These are phyloP conservation scores for Suzukiozyma palmioleophila DNA, from an alignment of 1,139 yeast genomes.

Conservation along the genomic window DNA sequence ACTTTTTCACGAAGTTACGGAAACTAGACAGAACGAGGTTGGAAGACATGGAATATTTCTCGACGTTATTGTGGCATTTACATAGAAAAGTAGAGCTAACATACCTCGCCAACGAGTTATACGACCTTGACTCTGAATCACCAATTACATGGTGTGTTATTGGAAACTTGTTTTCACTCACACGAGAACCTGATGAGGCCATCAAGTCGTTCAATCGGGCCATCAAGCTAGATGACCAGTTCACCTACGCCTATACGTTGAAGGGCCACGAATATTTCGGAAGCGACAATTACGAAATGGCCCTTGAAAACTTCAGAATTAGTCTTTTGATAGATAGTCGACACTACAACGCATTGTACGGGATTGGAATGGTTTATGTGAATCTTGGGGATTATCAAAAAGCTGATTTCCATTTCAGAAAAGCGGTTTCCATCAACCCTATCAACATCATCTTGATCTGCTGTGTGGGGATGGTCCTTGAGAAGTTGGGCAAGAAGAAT, in stretches of 20 bases:
- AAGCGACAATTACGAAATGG: slow-evolving; percentile 87
- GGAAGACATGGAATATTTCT: slow-evolving; percentile 86
- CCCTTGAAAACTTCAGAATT: slow-evolving; percentile 75
- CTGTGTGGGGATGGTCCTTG: slow-evolving; percentile 92
- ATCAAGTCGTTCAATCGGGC: slow-evolving; percentile 84
- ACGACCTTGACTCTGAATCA: slow-evolving; percentile 58
- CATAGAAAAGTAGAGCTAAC: slow-evolving; percentile 80
- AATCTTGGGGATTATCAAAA: slow-evolving; percentile 79
- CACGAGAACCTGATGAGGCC: slow-evolving; percentile 87
- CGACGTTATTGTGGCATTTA: slow-evolving; percentile 90
- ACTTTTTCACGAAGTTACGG: slow-evolving; percentile 60
- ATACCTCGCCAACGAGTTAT: slow-evolving; percentile 74
- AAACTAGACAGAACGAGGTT: slow-evolving; percentile 72
- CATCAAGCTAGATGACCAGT: slow-evolving; percentile 60
- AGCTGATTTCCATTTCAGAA: slow-evolving; percentile 84
- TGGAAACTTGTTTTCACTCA: slow-evolving; percentile 84
- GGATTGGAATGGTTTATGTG: slow-evolving; percentile 91
- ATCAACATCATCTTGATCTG: slow-evolving; percentile 85
- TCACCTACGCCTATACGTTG: slow-evolving; percentile 86
- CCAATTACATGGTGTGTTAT: slow-evolving; percentile 91
- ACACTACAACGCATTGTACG: slow-evolving; percentile 94
- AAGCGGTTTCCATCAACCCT: slow-evolving; percentile 87
- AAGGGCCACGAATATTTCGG: slow-evolving; percentile 92
- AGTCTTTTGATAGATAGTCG: slow-evolving; percentile 75
- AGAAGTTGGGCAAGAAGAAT: slow-evolving; percentile 62